phyloP scores from a whole-genome alignment of 1,284 basidiomycete species.

The Neolentinus lepideus region DNA sequence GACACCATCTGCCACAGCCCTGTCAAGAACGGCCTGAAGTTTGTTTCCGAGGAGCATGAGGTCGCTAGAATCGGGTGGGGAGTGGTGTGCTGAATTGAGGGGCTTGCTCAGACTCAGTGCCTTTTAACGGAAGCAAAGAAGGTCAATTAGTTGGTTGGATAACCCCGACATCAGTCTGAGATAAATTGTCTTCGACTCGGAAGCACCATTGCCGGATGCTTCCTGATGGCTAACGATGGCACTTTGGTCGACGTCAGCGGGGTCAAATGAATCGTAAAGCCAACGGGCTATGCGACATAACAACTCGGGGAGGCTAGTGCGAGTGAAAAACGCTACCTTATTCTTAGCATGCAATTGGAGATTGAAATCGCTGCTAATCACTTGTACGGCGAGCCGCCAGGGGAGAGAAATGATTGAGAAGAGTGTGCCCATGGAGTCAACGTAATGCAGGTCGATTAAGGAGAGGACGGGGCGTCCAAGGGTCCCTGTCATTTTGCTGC shows the following conservation, averaged over 20 bases:
- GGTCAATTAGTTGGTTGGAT: background rate
- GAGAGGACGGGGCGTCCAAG: background rate
- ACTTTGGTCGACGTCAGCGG: background rate
- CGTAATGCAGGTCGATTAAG: no score
- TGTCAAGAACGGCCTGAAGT: background rate
- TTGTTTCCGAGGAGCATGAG: background rate
- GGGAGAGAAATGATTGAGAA: background rate
- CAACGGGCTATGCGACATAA: no score
- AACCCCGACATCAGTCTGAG: background rate
- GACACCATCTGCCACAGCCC: background rate
- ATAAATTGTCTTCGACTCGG: background rate
- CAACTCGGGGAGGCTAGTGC: no score
- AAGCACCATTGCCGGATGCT: background rate
- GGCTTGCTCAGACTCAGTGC: background rate
- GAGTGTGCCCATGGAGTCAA: background rate
- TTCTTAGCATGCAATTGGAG: background rate
- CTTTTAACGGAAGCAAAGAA: background rate
- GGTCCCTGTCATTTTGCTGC: no score
- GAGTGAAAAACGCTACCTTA: background rate
- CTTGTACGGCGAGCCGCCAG: background rate
- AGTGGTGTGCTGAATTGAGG: background rate
- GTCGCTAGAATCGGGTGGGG: background rate
- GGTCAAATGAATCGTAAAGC: no score
- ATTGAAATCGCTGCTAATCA: background rate
- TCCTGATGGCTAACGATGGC: background rate